phyloP scores from a whole-genome alignment of 306 rosid genomes.

The Arachis stenosperma region DNA sequence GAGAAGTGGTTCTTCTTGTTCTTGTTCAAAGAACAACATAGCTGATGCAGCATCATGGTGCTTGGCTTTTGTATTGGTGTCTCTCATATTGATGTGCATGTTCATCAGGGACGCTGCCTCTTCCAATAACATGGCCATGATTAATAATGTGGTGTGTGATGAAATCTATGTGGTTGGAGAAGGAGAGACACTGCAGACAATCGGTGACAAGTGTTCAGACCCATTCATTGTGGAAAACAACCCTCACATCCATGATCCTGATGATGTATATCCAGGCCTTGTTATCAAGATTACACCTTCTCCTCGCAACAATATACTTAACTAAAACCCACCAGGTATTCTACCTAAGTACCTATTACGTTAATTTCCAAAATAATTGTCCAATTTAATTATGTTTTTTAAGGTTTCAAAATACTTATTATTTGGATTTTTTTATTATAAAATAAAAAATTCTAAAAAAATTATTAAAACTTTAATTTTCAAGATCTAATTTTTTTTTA shows the following conservation, averaged over 20 bases:
- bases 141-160: constrained; percentile 19
- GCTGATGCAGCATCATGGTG: constrained; percentile 53
- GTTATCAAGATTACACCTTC: constrained; percentile 39
- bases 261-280: constrained; percentile 40
- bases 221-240: constrained; percentile 51
- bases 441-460: too few species aligned
- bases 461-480: too few species aligned
- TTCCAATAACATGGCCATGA: too few species aligned
- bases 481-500: too few species aligned
- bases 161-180: constrained; percentile 58
- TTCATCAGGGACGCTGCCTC: constrained; percentile 31
- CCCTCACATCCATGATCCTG: constrained; percentile 55
- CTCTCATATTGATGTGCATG: constrained; percentile 34
- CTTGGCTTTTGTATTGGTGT: constrained; percentile 42
- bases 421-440: too few species aligned
- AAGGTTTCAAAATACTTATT: too few species aligned
- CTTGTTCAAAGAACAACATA: background rate
- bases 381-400: too few species aligned
- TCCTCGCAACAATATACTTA: background rate
- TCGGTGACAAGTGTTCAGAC: constrained; percentile 54
- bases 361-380: too few species aligned
- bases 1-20: background rate
- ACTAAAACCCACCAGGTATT: too few species aligned
- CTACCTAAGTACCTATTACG: too few species aligned
- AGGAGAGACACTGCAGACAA: constrained; percentile 56